Conservation (phyloP, 208 protist species). For the Leishmania major region DNA sequence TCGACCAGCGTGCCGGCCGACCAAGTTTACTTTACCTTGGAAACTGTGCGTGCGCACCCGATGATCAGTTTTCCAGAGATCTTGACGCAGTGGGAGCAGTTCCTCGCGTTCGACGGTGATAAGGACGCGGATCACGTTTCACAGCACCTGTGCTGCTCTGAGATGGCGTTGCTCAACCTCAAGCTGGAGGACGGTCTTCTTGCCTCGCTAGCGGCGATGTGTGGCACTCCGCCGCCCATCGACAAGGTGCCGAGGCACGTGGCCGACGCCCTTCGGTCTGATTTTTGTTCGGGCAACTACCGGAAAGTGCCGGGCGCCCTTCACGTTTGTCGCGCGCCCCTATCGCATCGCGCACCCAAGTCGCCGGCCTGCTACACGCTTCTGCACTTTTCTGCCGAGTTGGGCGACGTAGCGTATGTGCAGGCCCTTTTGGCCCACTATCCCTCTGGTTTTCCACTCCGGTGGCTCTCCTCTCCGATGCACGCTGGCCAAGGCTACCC, state of each 20-base stretch:
- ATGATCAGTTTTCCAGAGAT: conserved; percentile 42
- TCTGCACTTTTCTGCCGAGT: conserved; percentile 58
- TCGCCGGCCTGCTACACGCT: conserved; percentile 33
- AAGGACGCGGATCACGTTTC: conserved; percentile 11
- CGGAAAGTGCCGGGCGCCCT: not conserved
- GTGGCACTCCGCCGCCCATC: not conserved
- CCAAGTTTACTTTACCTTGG: conserved; percentile 15
- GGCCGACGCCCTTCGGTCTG: conserved; percentile 8
- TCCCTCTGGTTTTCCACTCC: conserved; percentile 18
- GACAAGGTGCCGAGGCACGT: not conserved
- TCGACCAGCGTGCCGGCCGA: not conserved
- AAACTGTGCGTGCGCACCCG: conserved; percentile 13
- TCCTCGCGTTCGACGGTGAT: conserved; percentile 3
- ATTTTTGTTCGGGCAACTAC: not conserved
- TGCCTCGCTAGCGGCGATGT: conserved; percentile 7
- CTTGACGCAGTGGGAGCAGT: conserved; percentile 28
- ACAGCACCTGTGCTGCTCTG: conserved; percentile 21
- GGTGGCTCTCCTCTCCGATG: conserved; percentile 9
- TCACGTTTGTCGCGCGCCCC: not conserved
- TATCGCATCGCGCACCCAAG: not conserved
- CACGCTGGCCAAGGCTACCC: not conserved
- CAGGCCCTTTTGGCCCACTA: not conserved
- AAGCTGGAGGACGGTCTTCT: conserved; percentile 36
- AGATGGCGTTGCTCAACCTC: conserved; percentile 54
- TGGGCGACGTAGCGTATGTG: conserved; percentile 37